Evolutionary conservation across 2,329 filamentous ascomycete genomes (phyloP).

Genomic region (Didymellaceae sp.): DNA sequence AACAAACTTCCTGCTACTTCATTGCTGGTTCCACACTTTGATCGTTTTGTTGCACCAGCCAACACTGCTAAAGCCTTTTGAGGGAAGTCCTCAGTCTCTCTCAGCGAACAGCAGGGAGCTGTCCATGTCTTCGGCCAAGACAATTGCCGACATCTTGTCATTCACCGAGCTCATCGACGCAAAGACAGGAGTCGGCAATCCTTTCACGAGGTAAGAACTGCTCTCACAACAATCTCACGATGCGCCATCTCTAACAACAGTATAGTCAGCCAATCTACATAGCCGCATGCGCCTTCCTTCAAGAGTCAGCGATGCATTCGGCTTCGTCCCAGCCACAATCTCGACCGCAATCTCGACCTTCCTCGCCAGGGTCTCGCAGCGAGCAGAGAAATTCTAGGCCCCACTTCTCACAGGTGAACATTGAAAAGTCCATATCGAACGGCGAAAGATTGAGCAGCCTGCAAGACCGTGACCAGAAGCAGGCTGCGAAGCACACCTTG

Average conservation of each 20-base stretch:
- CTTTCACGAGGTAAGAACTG: conserved; percentile 67
- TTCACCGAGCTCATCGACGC: conserved; percentile 87
- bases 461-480: conserved; percentile 47
- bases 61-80: conserved; percentile 79
- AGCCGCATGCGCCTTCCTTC: conserved; percentile 85
- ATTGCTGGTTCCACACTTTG: conserved; percentile 88
- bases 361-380: conserved; percentile 3
- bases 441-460: conserved; percentile 20
- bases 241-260: conserved; percentile 20
- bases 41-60: conserved; percentile 87
- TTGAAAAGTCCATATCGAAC: conserved; percentile 16
- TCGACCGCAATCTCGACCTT: conserved; percentile 51
- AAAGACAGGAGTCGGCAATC: conserved; percentile 85
- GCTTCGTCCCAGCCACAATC: conserved; percentile 69
- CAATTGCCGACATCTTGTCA: conserved; percentile 85
- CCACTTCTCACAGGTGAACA: conserved; percentile 2
- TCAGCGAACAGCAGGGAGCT: conserved; percentile 80
- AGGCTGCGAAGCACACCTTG: conserved; percentile 71
- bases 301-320: conserved; percentile 77
- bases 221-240: not conserved
- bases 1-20: conserved; percentile 83
- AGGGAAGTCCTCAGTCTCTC: conserved; percentile 71
- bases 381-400: conserved; percentile 8
- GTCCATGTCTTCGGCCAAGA: conserved; percentile 89
- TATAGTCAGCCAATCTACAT: conserved; percentile 86